Conservation (phyloP, 768 basidiomycete genomes). For the Termitomyces sp. region DNA sequence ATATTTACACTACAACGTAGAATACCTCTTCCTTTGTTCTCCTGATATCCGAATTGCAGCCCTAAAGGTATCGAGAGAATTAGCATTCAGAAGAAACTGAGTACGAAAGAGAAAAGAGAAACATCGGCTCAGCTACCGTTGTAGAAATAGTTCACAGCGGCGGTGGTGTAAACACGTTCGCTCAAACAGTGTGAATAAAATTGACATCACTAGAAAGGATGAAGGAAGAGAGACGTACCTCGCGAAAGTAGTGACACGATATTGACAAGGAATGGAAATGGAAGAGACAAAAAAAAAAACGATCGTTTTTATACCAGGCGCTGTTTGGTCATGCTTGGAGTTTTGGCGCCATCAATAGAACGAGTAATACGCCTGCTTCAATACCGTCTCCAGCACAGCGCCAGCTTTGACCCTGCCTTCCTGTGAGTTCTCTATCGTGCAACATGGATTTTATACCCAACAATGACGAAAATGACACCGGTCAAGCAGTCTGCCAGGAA, state of each 20-base stretch:
- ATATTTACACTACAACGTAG: not conserved
- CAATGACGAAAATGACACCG: not conserved
- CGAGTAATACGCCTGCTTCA: not conserved
- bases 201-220: slow-evolving; percentile 45
- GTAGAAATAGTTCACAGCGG: slow-evolving; percentile 63
- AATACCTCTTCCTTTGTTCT: not conserved
- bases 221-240: slow-evolving; percentile 20
- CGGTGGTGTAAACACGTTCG: slow-evolving; percentile 31
- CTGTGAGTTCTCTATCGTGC: not conserved
- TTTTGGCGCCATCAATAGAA: slow-evolving; percentile 8
- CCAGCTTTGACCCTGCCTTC: not conserved
- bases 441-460: not conserved
- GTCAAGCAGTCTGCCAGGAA: not conserved
- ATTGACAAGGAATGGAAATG: not conserved
- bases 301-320: slow-evolving; percentile 9
- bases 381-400: not conserved
- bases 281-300: not conserved
- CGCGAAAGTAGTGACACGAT: not conserved
- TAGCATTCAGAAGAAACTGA: slow-evolving; percentile 4
- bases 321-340: slow-evolving; percentile 17
- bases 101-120: not conserved
- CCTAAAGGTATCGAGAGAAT: slow-evolving; percentile 4
- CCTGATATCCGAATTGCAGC: not conserved
- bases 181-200: slow-evolving; percentile 78
- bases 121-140: slow-evolving; percentile 76